Percentiles rank a stretch among this genome's conserved stretches.
Conservation (phyloP, 257 asterid species). For the Forsythia viridissima region DNA sequence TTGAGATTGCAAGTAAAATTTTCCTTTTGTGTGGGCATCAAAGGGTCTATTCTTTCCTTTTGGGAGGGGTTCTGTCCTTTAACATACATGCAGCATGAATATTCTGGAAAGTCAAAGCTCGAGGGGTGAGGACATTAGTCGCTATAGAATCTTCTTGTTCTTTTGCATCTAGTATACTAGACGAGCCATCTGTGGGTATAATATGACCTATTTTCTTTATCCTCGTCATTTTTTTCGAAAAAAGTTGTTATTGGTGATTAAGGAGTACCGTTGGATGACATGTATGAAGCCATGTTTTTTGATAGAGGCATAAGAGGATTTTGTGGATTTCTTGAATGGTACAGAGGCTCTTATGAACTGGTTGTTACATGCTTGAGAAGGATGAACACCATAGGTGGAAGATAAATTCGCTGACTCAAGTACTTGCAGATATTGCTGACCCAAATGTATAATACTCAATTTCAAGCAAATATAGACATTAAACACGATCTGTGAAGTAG, state of each 20-base stretch:
- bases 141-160: constrained; percentile 23
- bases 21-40: not conserved
- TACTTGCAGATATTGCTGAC: not conserved
- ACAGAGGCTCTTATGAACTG: not conserved
- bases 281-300: not conserved
- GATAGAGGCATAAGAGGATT: not conserved
- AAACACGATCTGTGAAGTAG: not conserved
- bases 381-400: not conserved
- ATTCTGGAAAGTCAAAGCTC: not conserved
- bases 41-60: not conserved
- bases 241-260: not conserved
- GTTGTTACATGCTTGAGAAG: not conserved
- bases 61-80: not conserved
- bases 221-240: not conserved
- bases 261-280: not conserved
- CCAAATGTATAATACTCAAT: not conserved
- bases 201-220: not conserved
- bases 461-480: not conserved
- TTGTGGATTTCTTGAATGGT: not conserved
- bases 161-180: not conserved
- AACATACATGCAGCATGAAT: not conserved
- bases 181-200: not conserved
- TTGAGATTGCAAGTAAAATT: too few relatives aligned
- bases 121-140: not conserved
- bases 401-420: not conserved